Base-by-base conservation (phyloP, 2,329 filamentous ascomycete species). In the Alternaria conjuncta region DNA sequence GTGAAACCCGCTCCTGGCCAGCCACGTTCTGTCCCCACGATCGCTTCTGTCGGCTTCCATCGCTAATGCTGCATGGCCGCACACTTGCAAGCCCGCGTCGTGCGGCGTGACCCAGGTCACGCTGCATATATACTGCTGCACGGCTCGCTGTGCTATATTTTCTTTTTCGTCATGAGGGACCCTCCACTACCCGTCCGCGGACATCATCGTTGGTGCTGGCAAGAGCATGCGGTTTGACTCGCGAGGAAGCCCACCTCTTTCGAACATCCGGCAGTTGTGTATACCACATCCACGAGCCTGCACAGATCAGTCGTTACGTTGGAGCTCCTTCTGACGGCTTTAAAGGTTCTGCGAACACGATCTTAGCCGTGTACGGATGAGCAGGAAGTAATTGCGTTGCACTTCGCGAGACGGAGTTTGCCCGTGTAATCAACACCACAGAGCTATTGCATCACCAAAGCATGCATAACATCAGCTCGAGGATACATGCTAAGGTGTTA, bases 21-120 rank as follows among this genome's bases (percentile, higher is more conserved):
- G 62, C 61, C 60, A 62, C 50, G 63, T 59, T 63, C 58, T 57
- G 45, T 44, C 63, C 57, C 64, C 58, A 64, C 66, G 63, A 70
- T 68, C 59, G 63, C 59, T 49, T 47, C 50, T 49, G 50, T 63
- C 41, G 61, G 61, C 54, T 60, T 25, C 51, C 49, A 67, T 69
- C 62, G 63, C 55, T 46, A 57, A 64, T 50, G 55, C 53, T 55
- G 49, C 57, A 36, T 57, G 58, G 54, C 54, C 55, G 28, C 50
- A 60, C 44, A 58, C 60, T 20, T 44, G 54, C 44, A 44, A 61
- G 41, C 51, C 30, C 51, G 20, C 46, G 55, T 43, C 55, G 43
- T 51, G 25, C 55, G 43, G 45, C 25, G 20, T 60, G 21, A 28
- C 43, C 23, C 25, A 60, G 60, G 60, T 63, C 60, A 63, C 44